These are phyloP conservation scores for Verticillium nonalfalfae DNA, from an alignment of 2,329 filamentous ascomycete genomes.

Conservation along the genomic window DNA sequence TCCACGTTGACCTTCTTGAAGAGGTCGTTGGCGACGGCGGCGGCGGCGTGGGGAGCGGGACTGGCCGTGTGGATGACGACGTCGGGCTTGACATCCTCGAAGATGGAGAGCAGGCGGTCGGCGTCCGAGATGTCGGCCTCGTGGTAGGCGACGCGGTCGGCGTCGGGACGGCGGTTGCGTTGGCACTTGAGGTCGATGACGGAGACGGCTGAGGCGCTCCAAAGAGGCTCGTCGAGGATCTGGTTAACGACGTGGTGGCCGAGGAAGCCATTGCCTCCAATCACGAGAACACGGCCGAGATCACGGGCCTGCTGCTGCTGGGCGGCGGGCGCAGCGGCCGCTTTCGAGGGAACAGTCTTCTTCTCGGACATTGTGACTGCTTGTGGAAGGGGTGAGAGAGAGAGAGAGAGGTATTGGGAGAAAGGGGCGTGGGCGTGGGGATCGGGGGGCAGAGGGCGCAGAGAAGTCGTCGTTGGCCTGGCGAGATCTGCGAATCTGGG, in stretches of 20 bases:
- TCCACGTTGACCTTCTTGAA: slow-evolving; percentile 83
- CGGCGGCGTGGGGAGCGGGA: slow-evolving; percentile 50
- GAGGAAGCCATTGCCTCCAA: slow-evolving; percentile 80
- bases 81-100: slow-evolving; percentile 64
- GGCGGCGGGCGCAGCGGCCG: slow-evolving; percentile 7
- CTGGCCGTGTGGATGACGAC: slow-evolving; percentile 90
- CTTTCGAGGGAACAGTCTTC: slow-evolving; percentile 18
- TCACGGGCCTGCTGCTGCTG: slow-evolving; percentile 8
- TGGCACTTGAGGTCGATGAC: slow-evolving; percentile 68
- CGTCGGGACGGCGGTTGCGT: slow-evolving; percentile 56
- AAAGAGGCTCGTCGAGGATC: slow-evolving; percentile 44
- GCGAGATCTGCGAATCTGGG: background rate
- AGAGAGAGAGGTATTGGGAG: background rate
- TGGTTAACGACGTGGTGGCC: slow-evolving; percentile 76
- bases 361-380: slow-evolving; percentile 16
- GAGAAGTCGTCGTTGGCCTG: background rate
- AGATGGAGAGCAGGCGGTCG: slow-evolving; percentile 52
- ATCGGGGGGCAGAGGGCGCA: background rate
- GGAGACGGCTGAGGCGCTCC: slow-evolving; percentile 48
- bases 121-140: slow-evolving; percentile 72
- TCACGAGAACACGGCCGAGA: slow-evolving; percentile 68
- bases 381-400: background rate
- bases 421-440: background rate
- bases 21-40: slow-evolving; percentile 49
- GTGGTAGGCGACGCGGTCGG: slow-evolving; percentile 57